Evolutionary conservation across 163 green algal species (phyloP).

Genomic region (Dunaliella salina): DNA sequence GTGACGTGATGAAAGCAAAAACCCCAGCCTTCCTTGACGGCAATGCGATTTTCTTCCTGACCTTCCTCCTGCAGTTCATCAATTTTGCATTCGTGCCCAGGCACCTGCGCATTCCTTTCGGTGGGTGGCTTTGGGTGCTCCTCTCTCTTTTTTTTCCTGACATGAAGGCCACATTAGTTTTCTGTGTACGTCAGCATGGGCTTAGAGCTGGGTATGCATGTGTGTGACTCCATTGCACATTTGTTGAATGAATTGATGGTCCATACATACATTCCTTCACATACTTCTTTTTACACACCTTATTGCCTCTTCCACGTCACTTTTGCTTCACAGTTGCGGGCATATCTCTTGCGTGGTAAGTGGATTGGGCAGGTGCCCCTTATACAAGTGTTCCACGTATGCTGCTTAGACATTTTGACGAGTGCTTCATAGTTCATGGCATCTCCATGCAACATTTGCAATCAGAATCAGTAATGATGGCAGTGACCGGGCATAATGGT

Average conservation of each 20-base stretch:
- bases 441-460: too few relatives aligned
- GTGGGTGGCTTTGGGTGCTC: conserved; percentile 15
- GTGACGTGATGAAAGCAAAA: not conserved
- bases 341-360: conserved; percentile 77
- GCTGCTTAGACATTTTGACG: too few relatives aligned
- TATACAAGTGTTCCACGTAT: too few relatives aligned
- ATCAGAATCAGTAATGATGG: too few relatives aligned
- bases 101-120: conserved; percentile 73
- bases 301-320: not conserved
- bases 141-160: not conserved
- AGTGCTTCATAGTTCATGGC: too few relatives aligned
- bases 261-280: not conserved
- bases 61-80: conserved; percentile 49
- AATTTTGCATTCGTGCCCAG: conserved; percentile 77
- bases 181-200: not conserved
- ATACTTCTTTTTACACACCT: not conserved
- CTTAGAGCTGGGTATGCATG: not conserved
- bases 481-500: too few relatives aligned
- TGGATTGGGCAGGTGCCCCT: too few relatives aligned
- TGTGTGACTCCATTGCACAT: not conserved
- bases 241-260: not conserved
- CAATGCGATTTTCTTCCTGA: too few relatives aligned
- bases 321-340: conserved; percentile 40
- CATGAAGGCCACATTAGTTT: too few relatives aligned
- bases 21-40: too few relatives aligned